phyloP scores from a whole-genome alignment of 2,329 filamentous ascomycete genomes.

The Calonectria crousiana region DNA sequence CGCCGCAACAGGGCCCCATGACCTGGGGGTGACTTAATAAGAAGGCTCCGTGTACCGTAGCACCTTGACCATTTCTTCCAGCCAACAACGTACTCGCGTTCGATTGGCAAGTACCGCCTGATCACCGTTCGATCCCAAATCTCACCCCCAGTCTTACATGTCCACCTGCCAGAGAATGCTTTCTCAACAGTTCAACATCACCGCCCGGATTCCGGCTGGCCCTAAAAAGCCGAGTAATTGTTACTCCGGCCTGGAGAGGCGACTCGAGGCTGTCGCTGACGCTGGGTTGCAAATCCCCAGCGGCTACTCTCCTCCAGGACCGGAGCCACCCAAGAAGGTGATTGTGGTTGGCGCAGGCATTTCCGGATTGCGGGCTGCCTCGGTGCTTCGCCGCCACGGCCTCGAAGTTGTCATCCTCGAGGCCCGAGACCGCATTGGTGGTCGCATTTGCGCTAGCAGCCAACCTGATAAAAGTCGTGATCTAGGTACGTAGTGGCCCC shows the following conservation, averaged over 20 bases:
- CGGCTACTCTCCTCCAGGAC: slow-evolving; percentile 15
- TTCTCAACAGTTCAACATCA: slow-evolving; percentile 25
- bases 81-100: background rate
- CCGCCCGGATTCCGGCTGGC: slow-evolving; percentile 12
- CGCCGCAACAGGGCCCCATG: background rate
- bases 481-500: slow-evolving; percentile 16
- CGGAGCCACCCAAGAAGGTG: slow-evolving; percentile 26
- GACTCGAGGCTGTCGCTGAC: slow-evolving; percentile 10
- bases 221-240: slow-evolving; percentile 26
- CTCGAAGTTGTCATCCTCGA: slow-evolving; percentile 22
- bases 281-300: background rate
- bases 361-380: slow-evolving; percentile 16
- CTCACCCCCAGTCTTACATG: background rate
- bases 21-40: background rate
- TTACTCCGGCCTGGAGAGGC: slow-evolving; percentile 25
- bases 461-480: slow-evolving; percentile 19
- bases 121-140: background rate
- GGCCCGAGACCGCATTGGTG: slow-evolving; percentile 23
- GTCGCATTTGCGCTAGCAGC: slow-evolving; percentile 20
- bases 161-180: slow-evolving; percentile 29
- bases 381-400: slow-evolving; percentile 20
- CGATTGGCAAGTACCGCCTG: background rate
- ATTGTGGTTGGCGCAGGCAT: slow-evolving; percentile 25
- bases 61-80: background rate
- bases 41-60: background rate